Evolutionary conservation across 1,284 basidiomycete species (phyloP).

Genomic region (Limonomyces culmigenus): DNA sequence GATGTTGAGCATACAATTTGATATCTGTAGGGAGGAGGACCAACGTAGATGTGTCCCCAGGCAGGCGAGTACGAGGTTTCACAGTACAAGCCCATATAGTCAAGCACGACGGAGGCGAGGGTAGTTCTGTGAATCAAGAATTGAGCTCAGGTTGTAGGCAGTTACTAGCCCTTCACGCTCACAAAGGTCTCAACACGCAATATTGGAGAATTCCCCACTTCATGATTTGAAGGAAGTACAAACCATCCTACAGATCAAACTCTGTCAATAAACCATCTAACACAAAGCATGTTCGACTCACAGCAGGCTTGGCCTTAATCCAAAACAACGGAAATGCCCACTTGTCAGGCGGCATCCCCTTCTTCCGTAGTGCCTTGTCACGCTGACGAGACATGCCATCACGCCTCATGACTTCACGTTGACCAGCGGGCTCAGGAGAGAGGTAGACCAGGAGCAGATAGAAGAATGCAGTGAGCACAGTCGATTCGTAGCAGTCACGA

Average conservation of each 20-base stretch:
- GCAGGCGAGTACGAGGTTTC: conserved; percentile 51
- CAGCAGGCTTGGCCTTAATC: conserved; percentile 43
- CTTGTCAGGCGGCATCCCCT: conserved; percentile 28
- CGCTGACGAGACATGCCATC: conserved; percentile 34
- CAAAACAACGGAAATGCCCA: conserved; percentile 62
- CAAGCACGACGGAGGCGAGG: conserved; percentile 41
- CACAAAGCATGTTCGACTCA: conserved; percentile 10
- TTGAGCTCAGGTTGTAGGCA: conserved; percentile 1
- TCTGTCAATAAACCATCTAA: conserved; percentile 1
- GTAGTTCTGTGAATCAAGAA: conserved; percentile 28
- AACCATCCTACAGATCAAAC: conserved; percentile 33
- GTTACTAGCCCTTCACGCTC: conserved; percentile 9
- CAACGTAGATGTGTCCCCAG: conserved; percentile 59
- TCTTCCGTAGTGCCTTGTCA: conserved; percentile 24
- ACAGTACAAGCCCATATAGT: conserved; percentile 56
- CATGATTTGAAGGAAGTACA: conserved; percentile 63
- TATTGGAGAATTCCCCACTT: conserved; percentile 76
- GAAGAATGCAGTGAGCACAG: conserved; percentile 63
- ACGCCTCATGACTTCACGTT: conserved; percentile 43
- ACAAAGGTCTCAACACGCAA: conserved; percentile 52
- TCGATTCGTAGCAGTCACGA: conserved; percentile 53
- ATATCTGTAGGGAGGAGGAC: background rate
- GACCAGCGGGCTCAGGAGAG: conserved; percentile 43
- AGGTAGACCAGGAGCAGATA: conserved; percentile 61
- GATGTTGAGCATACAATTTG: background rate